A percentile compares a stretch with the other conserved stretches of the same genome.
Evolutionary conservation across 768 basidiomycete genomes (phyloP).

Genomic region (Termitomyces sp.): DNA sequence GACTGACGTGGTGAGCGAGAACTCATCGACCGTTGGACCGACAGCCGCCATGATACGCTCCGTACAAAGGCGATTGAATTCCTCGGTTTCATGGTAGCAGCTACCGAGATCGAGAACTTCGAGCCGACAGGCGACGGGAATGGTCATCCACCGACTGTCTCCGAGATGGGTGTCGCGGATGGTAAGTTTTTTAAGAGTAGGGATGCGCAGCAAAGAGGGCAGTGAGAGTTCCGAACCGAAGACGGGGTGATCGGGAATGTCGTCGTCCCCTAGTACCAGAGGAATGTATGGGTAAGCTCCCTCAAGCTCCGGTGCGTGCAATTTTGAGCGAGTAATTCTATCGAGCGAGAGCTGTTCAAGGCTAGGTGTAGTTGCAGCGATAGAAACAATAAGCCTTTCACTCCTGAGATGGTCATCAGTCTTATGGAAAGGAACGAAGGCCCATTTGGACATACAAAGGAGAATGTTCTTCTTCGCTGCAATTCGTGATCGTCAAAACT

Average conservation of each 20-base stretch:
- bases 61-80: slow-evolving; percentile 52
- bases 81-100: slow-evolving; percentile 53
- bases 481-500: slow-evolving; percentile 48
- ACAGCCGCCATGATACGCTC: slow-evolving; percentile 62
- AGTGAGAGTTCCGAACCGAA: slow-evolving; percentile 59
- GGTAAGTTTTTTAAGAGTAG: slow-evolving; percentile 57
- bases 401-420: slow-evolving; percentile 40
- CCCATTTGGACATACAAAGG: slow-evolving; percentile 44
- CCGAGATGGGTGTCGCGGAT: slow-evolving; percentile 75
- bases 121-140: slow-evolving; percentile 49
- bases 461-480: slow-evolving; percentile 34
- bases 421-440: slow-evolving; percentile 4
- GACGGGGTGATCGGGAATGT: slow-evolving; percentile 54
- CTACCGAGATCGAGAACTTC: slow-evolving; percentile 57
- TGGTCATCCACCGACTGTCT: slow-evolving; percentile 54
- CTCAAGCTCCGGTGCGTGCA: slow-evolving; percentile 62
- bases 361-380: slow-evolving; percentile 57
- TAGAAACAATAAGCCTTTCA: slow-evolving; percentile 67
- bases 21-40: slow-evolving; percentile 52
- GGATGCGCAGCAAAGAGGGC: slow-evolving; percentile 64
- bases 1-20: slow-evolving; percentile 50
- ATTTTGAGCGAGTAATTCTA: slow-evolving; percentile 61
- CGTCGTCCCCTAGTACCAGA: slow-evolving; percentile 57
- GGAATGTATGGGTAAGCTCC: slow-evolving; percentile 58
- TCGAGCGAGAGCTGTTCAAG: slow-evolving; percentile 59